Conservation (phyloP, 2,329 filamentous ascomycete species). For the Aspergillus terreus region DNA sequence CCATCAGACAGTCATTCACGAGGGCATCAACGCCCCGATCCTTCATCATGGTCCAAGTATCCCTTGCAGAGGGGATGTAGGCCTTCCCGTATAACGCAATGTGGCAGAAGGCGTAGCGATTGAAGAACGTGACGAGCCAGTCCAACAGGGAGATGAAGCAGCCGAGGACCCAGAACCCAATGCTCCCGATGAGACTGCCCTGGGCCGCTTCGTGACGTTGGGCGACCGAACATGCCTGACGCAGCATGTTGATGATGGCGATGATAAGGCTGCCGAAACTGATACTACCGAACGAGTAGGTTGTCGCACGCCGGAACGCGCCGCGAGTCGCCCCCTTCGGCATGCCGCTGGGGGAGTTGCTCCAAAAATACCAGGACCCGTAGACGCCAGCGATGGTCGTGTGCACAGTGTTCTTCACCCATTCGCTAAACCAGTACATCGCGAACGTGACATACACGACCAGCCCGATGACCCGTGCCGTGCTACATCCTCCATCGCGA, state of each 20-base stretch:
- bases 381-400: conserved; percentile 84
- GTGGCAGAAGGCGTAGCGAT: conserved; percentile 88
- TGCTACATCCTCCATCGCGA: conserved; percentile 58
- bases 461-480: conserved; percentile 75
- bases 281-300: conserved; percentile 91
- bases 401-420: conserved; percentile 90
- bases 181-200: conserved; percentile 64
- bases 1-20: conserved; percentile 81
- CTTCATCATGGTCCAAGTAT: conserved; percentile 88
- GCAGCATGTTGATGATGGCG: conserved; percentile 79
- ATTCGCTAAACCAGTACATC: conserved; percentile 91
- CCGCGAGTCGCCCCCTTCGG: conserved; percentile 77
- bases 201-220: conserved; percentile 60
- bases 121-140: conserved; percentile 85
- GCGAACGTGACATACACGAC: conserved; percentile 86
- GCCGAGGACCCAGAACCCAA: conserved; percentile 70
- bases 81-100: conserved; percentile 89
- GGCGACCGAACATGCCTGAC: conserved; percentile 78
- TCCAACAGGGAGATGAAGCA: conserved; percentile 75
- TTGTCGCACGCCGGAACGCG: conserved; percentile 76
- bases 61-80: conserved; percentile 82
- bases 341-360: conserved; percentile 58
- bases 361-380: conserved; percentile 87
- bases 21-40: conserved; percentile 87
- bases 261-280: conserved; percentile 80